Base-by-base conservation (phyloP, 2,329 filamentous ascomycete species). In the Colletotrichum neosansevieriae region DNA sequence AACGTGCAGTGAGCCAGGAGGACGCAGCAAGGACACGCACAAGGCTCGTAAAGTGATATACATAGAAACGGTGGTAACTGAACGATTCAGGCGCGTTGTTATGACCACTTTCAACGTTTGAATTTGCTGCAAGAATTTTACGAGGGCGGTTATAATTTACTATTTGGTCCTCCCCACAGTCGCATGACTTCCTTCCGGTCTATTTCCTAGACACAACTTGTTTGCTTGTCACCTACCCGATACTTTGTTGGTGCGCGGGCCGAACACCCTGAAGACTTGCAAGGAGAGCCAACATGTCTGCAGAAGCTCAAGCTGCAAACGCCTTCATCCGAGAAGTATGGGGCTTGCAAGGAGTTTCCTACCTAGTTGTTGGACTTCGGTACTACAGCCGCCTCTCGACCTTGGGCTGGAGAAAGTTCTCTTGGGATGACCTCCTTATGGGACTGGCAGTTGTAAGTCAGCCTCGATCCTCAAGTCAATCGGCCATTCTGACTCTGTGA, bases 351-450 rank as follows among this genome's bases (percentile, higher is more conserved):
- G 66, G 60, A 15, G 61, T 51, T 5, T 66, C 66, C 1, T 70
- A 70, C 32, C 44, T 66, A 7, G 57, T 70, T 11, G 65, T 70
- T 15, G 66, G 66, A 3, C 47, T 70, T 36, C 69, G 69, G 5
- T 70, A 69, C 53, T 68, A 68, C 53, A 64, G 53, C n/a, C 65
- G 65, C 2, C 9, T 32, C 10, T 58, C 56, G 13, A 64, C 66
- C 19, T 15, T 65, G 21, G 65, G 59, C 15, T 61, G 49, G 56
- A 29, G 36, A 6, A 62, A 58, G 40, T 38, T 70, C 38, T 38
- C 66, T 2, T 70, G 69, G 69, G 69, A 70, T 19, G 69, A 70
- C 5, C 24, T 42, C 12, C n/a, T 70, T 11, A 70, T 70, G 69
- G 32, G 42, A 21, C 6, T 70, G 0, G 69, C 69, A 12, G 63